A percentile compares a stretch with the other conserved stretches of the same genome.
Evolutionary conservation across 2,329 filamentous ascomycete species (phyloP).

Genomic region (Ophiostoma fasciatum): DNA sequence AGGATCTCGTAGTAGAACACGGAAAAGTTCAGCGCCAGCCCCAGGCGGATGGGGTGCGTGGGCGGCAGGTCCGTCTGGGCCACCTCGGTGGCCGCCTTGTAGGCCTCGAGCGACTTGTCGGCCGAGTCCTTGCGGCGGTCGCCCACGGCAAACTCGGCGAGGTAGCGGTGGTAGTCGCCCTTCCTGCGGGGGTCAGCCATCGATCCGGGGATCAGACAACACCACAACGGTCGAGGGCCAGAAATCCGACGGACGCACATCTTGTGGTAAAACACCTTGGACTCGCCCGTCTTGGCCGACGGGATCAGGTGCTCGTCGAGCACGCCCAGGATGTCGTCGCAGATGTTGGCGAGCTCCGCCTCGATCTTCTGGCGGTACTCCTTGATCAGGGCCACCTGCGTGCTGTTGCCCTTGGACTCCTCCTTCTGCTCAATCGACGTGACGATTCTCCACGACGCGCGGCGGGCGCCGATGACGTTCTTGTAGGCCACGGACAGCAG

Average conservation of each 20-base stretch:
- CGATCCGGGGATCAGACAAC: too few relatives aligned
- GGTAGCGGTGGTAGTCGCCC: slow-evolving; percentile 98
- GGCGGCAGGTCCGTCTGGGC: slow-evolving; percentile 77
- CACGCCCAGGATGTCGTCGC: slow-evolving; percentile 89
- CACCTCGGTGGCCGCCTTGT: slow-evolving; percentile 85
- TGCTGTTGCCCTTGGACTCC: slow-evolving; percentile 93
- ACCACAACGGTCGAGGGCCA: too few relatives aligned
- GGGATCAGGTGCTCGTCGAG: slow-evolving; percentile 87
- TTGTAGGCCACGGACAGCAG: slow-evolving; percentile 97
- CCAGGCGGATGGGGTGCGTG: slow-evolving; percentile 83
- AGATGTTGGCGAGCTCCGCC: slow-evolving; percentile 90
- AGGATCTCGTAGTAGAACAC: slow-evolving; percentile 99
- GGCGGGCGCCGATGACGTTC: slow-evolving; percentile 93
- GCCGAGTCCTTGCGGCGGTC: slow-evolving; percentile 91
- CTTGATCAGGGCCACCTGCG: slow-evolving; percentile 83
- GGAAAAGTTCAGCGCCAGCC: slow-evolving; percentile 87
- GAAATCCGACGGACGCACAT: too few relatives aligned
- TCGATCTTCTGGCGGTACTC: slow-evolving; percentile 98
- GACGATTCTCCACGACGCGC: slow-evolving; percentile 96
- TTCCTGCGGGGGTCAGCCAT: too few relatives aligned
- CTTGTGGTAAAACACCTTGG: slow-evolving; percentile 99
- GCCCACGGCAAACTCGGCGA: slow-evolving; percentile 88
- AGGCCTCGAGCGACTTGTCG: slow-evolving; percentile 88
- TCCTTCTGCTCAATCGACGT: slow-evolving; percentile 99
- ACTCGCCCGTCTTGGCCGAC: slow-evolving; percentile 87